Percentiles rank a stretch among this genome's conserved stretches.
phyloP scores from a whole-genome alignment of 441 rosid species.

The Croton laevigatus region DNA sequence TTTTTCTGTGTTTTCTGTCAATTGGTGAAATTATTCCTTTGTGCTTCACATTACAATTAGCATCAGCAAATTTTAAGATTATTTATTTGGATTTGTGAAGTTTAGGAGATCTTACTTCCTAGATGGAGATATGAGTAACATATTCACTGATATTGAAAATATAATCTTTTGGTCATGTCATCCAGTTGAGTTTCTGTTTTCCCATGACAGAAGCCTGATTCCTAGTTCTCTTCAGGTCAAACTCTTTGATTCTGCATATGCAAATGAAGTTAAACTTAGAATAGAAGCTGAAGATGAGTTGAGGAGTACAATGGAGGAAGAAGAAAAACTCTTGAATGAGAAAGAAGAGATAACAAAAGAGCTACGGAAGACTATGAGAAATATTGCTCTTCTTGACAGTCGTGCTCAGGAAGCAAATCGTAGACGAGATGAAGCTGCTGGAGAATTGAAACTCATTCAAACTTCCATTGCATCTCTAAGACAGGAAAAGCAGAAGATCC shows the following conservation, averaged over 20 bases:
- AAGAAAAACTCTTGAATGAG: constrained; percentile 43
- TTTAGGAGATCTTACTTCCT: background rate
- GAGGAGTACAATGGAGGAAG: constrained; percentile 30
- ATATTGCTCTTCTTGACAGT: constrained; percentile 50
- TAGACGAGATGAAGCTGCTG: constrained; percentile 45
- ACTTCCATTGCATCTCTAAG: constrained; percentile 50
- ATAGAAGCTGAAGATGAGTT: constrained; percentile 47
- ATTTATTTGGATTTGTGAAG: background rate
- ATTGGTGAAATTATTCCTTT: background rate
- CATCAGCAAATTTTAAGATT: background rate
- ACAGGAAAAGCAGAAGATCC: constrained; percentile 57
- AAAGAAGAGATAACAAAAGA: constrained; percentile 43
- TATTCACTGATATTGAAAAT: constrained; percentile 2
- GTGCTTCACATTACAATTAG: background rate
- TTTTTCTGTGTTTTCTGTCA: background rate
- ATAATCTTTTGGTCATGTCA: background rate
- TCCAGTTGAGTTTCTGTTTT: background rate
- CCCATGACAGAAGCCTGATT: constrained; percentile 7
- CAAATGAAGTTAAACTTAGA: constrained; percentile 41
- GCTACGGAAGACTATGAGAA: constrained; percentile 52
- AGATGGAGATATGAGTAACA: background rate
- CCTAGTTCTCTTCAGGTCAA: constrained; percentile 33
- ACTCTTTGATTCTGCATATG: constrained; percentile 39
- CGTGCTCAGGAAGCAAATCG: constrained; percentile 48
- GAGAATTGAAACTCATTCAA: constrained; percentile 45